Percentiles rank a stretch among this genome's conserved stretches.
phyloP scores from a whole-genome alignment of 2,329 filamentous ascomycete genomes.

The Microsporum canis region DNA sequence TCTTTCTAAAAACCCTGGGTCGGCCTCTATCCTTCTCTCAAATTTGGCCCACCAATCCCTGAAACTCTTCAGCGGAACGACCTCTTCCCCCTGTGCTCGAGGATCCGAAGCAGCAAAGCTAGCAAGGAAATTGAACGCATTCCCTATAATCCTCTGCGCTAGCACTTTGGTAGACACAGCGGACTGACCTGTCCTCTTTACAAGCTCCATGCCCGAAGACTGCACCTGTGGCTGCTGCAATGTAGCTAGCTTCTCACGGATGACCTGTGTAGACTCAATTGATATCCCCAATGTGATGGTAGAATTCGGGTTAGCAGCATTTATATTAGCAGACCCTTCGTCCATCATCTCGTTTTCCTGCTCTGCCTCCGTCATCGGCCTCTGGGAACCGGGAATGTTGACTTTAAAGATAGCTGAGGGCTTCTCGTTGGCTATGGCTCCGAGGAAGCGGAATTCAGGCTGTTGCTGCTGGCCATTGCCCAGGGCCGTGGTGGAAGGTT shows the following conservation, averaged over 20 bases:
- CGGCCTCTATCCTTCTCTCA: conserved; percentile 69
- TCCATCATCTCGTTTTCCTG: conserved; percentile 37
- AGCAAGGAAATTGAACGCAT: conserved; percentile 92
- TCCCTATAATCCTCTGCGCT: conserved; percentile 87
- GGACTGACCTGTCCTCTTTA: conserved; percentile 19
- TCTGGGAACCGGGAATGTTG: conserved; percentile 22
- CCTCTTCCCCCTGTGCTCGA: conserved; percentile 55
- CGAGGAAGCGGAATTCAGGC: conserved; percentile 67
- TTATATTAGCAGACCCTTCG: conserved; percentile 28
- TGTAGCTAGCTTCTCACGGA: conserved; percentile 56
- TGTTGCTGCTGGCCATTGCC: conserved; percentile 19
- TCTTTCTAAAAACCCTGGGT: conserved; percentile 80
- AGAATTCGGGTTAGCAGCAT: conserved; percentile 23
- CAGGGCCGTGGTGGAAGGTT: conserved; percentile 30
- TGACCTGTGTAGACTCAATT: conserved; percentile 62
- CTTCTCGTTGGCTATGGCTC: conserved; percentile 79
- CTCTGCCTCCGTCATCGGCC: conserved; percentile 24
- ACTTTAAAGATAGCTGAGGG: conserved; percentile 87
- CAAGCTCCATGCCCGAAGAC: conserved; percentile 22
- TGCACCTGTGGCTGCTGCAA: conserved; percentile 34
- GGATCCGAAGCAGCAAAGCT: conserved; percentile 60
- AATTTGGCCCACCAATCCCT: conserved; percentile 98
- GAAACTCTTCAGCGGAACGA: conserved; percentile 88
- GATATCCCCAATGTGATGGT: conserved; percentile 70
- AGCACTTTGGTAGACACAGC: conserved; percentile 60